Evolutionary conservation across 306 rosid genomes (phyloP), one percentile per base, ranked within the genome.

Genomic region (Chamaecrista fasciculata): DNA sequence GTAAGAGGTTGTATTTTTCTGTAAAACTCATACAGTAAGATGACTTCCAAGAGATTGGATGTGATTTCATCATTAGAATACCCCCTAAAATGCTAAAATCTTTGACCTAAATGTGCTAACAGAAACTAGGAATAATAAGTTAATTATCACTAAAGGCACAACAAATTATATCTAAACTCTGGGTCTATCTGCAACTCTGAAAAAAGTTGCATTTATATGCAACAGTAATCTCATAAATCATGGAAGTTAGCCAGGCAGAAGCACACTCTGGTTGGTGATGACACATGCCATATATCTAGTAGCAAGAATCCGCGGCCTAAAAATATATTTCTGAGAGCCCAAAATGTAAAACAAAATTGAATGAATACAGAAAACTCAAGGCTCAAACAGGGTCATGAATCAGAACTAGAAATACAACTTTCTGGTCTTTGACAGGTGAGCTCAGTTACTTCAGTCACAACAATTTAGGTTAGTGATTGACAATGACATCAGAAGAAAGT

Each of bases 61-160:
- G 60, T 21, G 76, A 48, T 8, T 6, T 33, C 64, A 78, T 65
- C 46, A 69, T 77, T 69, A 57, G 48, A 55, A 47, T 63, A 61
- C 60, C 39, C 51, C 4, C 4, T 2, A 24, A 51, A 49, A 51
- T 26, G 36, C 71, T 23, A 60, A 59, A 72, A 70, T 33, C 59
- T 55, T 39, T 44, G 48, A 40, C 26, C 51, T 36, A 18, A 61
- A 26, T 36, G 36, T n/a, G 26, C 50, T 20, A 14, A 25, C 29
- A 31, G 31, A 67, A 55, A 55, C 24, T 39, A 62, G 51, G 74
- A 6, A 31, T 23, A 58, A 37, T 67, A 53, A 42, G 31, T 72
- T 28, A 62, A 62, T 49, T 24, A 73, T 40, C 39, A 61, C 16
- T 52, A 29, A 11, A 39, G 62, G 9, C 67, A 49, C 33, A 33